Conservation (phyloP, 768 basidiomycete species). For the Lactarius quietus region DNA sequence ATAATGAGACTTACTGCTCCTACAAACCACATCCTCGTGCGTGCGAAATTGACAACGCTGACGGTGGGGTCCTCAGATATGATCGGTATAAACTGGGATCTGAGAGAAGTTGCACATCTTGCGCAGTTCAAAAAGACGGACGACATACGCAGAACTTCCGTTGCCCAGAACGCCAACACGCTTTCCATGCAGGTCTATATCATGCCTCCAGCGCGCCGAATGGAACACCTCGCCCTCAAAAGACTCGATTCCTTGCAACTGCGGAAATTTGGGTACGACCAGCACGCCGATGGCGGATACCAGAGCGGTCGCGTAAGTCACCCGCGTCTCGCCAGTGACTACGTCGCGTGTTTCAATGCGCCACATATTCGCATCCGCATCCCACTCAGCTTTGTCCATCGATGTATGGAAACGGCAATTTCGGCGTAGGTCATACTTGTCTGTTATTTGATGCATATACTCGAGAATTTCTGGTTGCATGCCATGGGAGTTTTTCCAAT, state of each 20-base stretch:
- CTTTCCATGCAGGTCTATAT: conserved; percentile 48
- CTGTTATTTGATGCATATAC: conserved; percentile 29
- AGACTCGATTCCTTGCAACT: conserved; percentile 29
- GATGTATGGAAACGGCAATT: conserved; percentile 29
- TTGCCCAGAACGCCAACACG: conserved; percentile 59
- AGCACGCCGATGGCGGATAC: conserved; percentile 33
- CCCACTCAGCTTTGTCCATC: conserved; percentile 33
- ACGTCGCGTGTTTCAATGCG: conserved; percentile 28
- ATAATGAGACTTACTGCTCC: conserved; percentile 37
- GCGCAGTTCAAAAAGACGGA: background rate
- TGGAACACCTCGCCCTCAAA: conserved; percentile 56
- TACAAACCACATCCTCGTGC: conserved; percentile 56
- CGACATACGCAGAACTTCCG: conserved; percentile 49
- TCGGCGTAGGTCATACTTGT: conserved; percentile 25
- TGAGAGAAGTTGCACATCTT: background rate
- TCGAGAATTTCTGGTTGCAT: conserved; percentile 31
- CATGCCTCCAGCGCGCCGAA: conserved; percentile 53
- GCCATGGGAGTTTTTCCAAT: conserved; percentile 29
- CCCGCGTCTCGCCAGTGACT: conserved; percentile 13
- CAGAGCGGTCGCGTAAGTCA: conserved; percentile 28
- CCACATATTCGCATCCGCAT: conserved; percentile 28
- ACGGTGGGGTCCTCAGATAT: conserved; percentile 48
- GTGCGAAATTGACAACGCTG: conserved; percentile 49
- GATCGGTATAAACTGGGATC: conserved; percentile 48
- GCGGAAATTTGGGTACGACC: conserved; percentile 29